Conservation (phyloP, 768 basidiomycete genomes). For the Amanita fuliginea region DNA sequence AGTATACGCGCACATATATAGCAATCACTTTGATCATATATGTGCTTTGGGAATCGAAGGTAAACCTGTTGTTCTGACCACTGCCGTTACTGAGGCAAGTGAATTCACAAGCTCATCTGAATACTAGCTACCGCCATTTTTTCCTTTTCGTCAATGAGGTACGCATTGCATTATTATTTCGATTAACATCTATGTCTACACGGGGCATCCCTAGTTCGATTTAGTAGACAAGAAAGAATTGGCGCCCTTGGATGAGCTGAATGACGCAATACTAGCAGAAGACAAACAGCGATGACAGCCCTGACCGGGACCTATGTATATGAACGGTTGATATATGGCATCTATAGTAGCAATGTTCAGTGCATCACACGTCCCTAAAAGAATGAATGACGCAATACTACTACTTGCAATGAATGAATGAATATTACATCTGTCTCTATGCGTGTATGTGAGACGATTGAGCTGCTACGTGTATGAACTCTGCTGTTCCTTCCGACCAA, state of each 20-base stretch:
- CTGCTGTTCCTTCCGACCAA: neutral
- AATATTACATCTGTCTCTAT: neutral
- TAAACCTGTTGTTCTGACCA: constrained; percentile 20
- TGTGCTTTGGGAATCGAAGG: constrained; percentile 98
- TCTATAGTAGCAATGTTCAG: no score
- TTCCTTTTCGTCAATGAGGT: constrained; percentile 96
- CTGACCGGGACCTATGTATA: no score
- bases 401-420: no score
- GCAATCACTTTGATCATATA: constrained; percentile 98
- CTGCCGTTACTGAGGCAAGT: neutral
- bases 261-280: constrained; percentile 71
- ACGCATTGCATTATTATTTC: constrained; percentile 11
- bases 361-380: no score
- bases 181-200: constrained; percentile 3
- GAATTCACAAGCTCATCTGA: constrained; percentile 69
- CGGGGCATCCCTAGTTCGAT: constrained; percentile 54
- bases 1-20: constrained; percentile 97
- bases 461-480: constrained; percentile 1
- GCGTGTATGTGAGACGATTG: constrained; percentile 12
- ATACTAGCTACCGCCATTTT: constrained; percentile 98
- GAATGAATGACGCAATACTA: no score
- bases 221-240: constrained; percentile 96
- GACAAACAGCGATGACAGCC: constrained; percentile 29
- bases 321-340: no score
- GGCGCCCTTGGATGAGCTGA: constrained; percentile 89